These are phyloP conservation scores for Phytophthora pistaciae DNA, from an alignment of 352 stramenopile genomes.

Conservation along the genomic window DNA sequence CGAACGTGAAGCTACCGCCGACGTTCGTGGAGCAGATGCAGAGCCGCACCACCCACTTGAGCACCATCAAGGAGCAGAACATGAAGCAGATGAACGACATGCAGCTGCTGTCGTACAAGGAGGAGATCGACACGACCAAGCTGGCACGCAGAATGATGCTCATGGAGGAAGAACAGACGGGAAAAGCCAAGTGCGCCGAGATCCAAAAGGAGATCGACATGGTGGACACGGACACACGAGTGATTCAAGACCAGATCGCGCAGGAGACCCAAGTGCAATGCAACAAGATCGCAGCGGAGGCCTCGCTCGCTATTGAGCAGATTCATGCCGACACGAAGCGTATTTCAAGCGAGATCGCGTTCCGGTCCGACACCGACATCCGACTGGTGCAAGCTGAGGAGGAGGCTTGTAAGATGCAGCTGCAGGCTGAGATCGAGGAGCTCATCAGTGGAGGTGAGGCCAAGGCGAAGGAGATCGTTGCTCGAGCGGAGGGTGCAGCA, in stretches of 20 bases:
- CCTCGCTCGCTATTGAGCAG: slow-evolving; percentile 43
- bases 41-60: slow-evolving; percentile 66
- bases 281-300: slow-evolving; percentile 46
- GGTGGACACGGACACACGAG: slow-evolving; percentile 41
- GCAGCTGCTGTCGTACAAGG: slow-evolving; percentile 60
- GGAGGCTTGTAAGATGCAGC: slow-evolving; percentile 32
- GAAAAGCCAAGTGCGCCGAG: slow-evolving; percentile 43
- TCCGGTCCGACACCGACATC: slow-evolving; percentile 41
- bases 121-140: slow-evolving; percentile 54
- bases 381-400: slow-evolving; percentile 39
- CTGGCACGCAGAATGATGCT: slow-evolving; percentile 51
- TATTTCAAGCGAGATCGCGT: slow-evolving; percentile 47
- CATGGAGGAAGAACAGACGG: slow-evolving; percentile 65
- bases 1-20: slow-evolving; percentile 62
- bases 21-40: slow-evolving; percentile 72
- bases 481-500: slow-evolving; percentile 38
- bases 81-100: slow-evolving; percentile 83
- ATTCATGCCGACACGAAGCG: slow-evolving; percentile 47
- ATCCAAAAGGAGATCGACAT: slow-evolving; percentile 57
- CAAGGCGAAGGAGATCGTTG: slow-evolving; percentile 42
- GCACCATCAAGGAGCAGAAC: slow-evolving; percentile 66
- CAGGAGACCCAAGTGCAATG: slow-evolving; percentile 47
- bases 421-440: slow-evolving; percentile 39
- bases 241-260: slow-evolving; percentile 39
- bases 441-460: slow-evolving; percentile 34